A percentile compares a stretch with the other conserved stretches of the same genome.
Evolutionary conservation across 495 filamentous ascomycete genomes (phyloP).

Genomic region (Aspergillus coremiiformis): DNA sequence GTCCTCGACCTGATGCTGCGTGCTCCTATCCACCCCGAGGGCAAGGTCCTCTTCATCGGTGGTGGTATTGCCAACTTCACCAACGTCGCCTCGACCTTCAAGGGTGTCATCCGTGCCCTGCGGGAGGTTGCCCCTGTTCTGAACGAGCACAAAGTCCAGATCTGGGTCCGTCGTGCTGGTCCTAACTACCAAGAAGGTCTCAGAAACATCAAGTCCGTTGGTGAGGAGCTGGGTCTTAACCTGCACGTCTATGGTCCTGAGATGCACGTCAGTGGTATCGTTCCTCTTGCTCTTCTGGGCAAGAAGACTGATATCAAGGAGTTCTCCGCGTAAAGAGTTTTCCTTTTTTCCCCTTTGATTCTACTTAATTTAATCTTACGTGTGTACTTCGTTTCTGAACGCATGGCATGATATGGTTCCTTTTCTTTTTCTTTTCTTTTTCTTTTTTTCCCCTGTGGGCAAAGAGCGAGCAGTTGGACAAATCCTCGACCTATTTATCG

Average conservation of each 20-base stretch:
- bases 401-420: conserved; percentile 43
- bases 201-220: conserved; percentile 98
- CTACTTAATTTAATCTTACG: conserved; percentile 28
- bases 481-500: background rate
- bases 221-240: conserved; percentile 81
- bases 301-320: conserved; percentile 50
- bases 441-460: conserved; percentile 12
- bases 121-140: conserved; percentile 81
- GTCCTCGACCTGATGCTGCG: conserved; percentile 98
- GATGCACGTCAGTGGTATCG: conserved; percentile 76
- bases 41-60: conserved; percentile 98
- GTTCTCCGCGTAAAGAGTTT: conserved; percentile 29
- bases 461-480: conserved; percentile 2
- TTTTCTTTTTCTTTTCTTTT: no score
- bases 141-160: conserved; percentile 94
- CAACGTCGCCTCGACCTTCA: conserved; percentile 94
- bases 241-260: conserved; percentile 98
- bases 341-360: conserved; percentile 21
- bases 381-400: conserved; percentile 34
- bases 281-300: conserved; percentile 57
- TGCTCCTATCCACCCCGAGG: conserved; percentile 73
- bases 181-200: conserved; percentile 99
- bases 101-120: conserved; percentile 96
- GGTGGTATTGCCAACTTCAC: conserved; percentile 99
- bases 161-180: conserved; percentile 98